Conservation (phyloP, 495 filamentous ascomycete species). For the Tuber brumale region DNA sequence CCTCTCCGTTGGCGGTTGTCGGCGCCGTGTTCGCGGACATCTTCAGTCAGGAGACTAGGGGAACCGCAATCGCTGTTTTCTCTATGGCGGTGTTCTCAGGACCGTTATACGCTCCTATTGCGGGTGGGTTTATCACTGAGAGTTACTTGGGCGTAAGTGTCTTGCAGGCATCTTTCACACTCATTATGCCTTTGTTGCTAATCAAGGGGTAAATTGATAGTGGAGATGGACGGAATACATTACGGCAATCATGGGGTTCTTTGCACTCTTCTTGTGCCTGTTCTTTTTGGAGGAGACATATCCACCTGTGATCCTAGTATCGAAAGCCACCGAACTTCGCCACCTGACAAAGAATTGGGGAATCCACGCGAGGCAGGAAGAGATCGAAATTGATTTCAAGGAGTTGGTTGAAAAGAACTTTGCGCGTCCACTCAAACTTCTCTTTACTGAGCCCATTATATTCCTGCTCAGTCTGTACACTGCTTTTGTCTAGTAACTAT, state of each 20-base stretch:
- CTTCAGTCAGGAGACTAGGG: conserved; percentile 70
- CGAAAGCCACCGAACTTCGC: conserved; percentile 70
- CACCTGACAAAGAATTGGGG: conserved; percentile 84
- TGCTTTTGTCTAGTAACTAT: conserved; percentile 61
- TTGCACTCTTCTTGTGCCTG: conserved; percentile 62
- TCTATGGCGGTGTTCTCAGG: conserved; percentile 78
- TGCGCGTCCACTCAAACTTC: conserved; percentile 50
- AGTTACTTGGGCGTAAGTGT: conserved; percentile 45
- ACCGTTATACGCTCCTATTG: conserved; percentile 72
- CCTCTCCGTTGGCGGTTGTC: conserved; percentile 73
- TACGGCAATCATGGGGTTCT: conserved; percentile 65
- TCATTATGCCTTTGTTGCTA: neutral
- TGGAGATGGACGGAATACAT: conserved; percentile 86
- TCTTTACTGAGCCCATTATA: conserved; percentile 50
- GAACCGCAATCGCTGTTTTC: conserved; percentile 75
- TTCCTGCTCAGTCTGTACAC: conserved; percentile 47
- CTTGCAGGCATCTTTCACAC: neutral
- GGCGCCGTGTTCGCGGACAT: conserved; percentile 85
- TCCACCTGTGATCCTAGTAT: conserved; percentile 68
- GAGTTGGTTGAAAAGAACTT: conserved; percentile 79
- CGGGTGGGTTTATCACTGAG: conserved; percentile 75
- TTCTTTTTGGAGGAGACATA: conserved; percentile 78
- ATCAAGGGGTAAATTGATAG: conserved; percentile 44
- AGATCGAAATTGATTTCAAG: conserved; percentile 76
- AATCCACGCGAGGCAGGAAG: conserved; percentile 88